Conservation (phyloP, 208 protist species). For the Trypanosoma cruzi region DNA sequence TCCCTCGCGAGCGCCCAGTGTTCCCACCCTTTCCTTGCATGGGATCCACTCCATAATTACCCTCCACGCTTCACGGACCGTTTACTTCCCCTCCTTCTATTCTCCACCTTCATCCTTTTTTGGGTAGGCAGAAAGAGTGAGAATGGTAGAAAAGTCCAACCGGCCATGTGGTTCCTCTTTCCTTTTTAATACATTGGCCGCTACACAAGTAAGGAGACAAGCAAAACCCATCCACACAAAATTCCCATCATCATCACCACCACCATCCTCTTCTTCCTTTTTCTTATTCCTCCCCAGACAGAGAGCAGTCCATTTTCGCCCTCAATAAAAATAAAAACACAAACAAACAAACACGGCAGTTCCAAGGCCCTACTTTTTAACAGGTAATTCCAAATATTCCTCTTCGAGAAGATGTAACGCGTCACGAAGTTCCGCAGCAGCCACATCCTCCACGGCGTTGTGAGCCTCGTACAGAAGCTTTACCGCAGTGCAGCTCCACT, state of each 20-base stretch:
- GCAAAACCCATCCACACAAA: neutral
- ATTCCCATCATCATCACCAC: slow-evolving; percentile 36
- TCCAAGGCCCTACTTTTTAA: neutral
- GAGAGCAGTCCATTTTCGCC: neutral
- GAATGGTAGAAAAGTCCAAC: neutral
- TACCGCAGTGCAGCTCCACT: slow-evolving; percentile 37
- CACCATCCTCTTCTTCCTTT: neutral
- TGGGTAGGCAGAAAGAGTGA: neutral
- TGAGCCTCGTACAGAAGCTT: slow-evolving; percentile 59
- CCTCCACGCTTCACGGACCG: neutral
- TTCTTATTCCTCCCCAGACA: neutral
- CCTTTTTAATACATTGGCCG: slow-evolving; percentile 36
- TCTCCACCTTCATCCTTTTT: neutral
- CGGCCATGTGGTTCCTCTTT: neutral
- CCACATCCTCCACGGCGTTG: slow-evolving; percentile 41
- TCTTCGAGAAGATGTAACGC: slow-evolving; percentile 37
- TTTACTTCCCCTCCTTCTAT: neutral
- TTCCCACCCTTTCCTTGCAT: slow-evolving; percentile 39
- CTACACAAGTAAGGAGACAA: neutral
- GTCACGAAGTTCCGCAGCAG: slow-evolving; percentile 41
- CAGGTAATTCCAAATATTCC: slow-evolving; percentile 28
- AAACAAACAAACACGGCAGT: neutral
- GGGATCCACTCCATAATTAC: slow-evolving; percentile 47
- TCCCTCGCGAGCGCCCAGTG: slow-evolving; percentile 61
- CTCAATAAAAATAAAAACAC: slow-evolving; percentile 28